phyloP scores from a whole-genome alignment of 2,329 filamentous ascomycete genomes.

The Neofusicoccum sp. region DNA sequence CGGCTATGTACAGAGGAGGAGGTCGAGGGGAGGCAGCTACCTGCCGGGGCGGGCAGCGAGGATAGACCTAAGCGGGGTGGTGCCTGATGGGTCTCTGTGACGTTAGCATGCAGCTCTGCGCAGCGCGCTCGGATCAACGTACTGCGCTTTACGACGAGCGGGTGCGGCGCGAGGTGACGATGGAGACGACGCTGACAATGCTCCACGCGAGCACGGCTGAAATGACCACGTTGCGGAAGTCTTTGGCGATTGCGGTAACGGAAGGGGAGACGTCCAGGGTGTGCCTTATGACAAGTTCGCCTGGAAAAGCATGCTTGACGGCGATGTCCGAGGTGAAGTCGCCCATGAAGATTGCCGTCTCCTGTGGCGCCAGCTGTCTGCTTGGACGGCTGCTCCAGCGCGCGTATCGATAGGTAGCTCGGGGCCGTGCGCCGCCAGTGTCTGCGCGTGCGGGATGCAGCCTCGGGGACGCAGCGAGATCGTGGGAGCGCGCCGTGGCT shows the following conservation, averaged over 20 bases:
- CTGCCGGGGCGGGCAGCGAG: not conserved
- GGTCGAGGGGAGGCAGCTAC: not conserved
- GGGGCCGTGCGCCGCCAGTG: not conserved
- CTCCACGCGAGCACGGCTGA: slow-evolving; percentile 50
- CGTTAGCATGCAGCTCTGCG: not conserved
- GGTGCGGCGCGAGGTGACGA: slow-evolving; percentile 13
- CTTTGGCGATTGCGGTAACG: slow-evolving; percentile 48
- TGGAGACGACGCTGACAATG: slow-evolving; percentile 34
- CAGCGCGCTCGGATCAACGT: slow-evolving; percentile 25
- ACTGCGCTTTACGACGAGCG: not conserved
- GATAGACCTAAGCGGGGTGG: not conserved
- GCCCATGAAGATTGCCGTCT: not conserved
- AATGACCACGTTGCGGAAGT: slow-evolving; percentile 52
- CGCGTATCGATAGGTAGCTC: slow-evolving; percentile 10
- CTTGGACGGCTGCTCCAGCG: not conserved
- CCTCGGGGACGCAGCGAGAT: not conserved
- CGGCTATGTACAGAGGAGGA: slow-evolving; percentile 8
- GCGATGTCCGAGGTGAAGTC: slow-evolving; percentile 14
- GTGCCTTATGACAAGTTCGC: slow-evolving; percentile 46
- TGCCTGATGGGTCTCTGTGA: not conserved
- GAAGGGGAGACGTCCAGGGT: slow-evolving; percentile 52
- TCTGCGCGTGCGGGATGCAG: not conserved
- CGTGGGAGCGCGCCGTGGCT: not conserved
- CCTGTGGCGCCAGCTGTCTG: slow-evolving; percentile 16
- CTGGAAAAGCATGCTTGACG: slow-evolving; percentile 18